Percentiles rank a stretch among this genome's conserved stretches.
These are phyloP conservation scores for Russula sp. DNA, from an alignment of 768 basidiomycete genomes.

Conservation along the genomic window DNA sequence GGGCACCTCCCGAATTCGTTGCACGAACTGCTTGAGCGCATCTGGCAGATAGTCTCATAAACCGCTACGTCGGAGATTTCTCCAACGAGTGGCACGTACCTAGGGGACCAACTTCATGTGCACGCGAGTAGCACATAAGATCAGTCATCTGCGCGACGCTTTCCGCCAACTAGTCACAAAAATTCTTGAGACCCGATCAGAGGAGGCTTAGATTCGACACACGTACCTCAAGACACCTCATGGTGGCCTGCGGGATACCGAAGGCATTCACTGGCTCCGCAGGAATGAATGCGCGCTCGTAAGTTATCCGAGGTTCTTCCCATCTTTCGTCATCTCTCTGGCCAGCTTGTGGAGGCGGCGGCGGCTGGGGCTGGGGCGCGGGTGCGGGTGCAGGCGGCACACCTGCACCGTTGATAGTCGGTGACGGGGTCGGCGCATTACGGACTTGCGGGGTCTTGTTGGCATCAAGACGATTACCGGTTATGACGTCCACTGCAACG, in stretches of 20 bases:
- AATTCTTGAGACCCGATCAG: constrained; percentile 8
- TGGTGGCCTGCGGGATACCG: constrained; percentile 82
- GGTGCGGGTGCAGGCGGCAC: not conserved
- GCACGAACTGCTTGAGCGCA: constrained; percentile 36
- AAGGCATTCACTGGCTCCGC: constrained; percentile 83
- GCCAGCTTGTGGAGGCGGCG: constrained; percentile 16
- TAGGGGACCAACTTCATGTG: constrained; percentile 49
- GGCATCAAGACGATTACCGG: constrained; percentile 39
- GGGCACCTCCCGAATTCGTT: constrained; percentile 31
- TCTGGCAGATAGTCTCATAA: constrained; percentile 28
- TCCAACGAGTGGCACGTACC: constrained; percentile 41
- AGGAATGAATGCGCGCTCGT: constrained; percentile 61
- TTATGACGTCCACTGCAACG: constrained; percentile 57
- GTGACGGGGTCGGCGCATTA: constrained; percentile 16
- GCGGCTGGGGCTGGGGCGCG: constrained; percentile 2
- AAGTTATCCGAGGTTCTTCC: constrained; percentile 56
- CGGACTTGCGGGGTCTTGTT: constrained; percentile 27
- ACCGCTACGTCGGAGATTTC: not conserved
- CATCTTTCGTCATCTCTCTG: constrained; percentile 45
- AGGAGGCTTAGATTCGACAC: not conserved
- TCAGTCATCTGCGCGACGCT: constrained; percentile 77
- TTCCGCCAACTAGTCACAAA: constrained; percentile 55
- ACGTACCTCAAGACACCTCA: constrained; percentile 77
- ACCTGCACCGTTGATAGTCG: constrained; percentile 24
- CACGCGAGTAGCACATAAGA: constrained; percentile 57